Percentiles rank a stretch among this genome's conserved stretches.
phyloP scores from a whole-genome alignment of 305 asterid genomes.

The Fraxinus latifolia region DNA sequence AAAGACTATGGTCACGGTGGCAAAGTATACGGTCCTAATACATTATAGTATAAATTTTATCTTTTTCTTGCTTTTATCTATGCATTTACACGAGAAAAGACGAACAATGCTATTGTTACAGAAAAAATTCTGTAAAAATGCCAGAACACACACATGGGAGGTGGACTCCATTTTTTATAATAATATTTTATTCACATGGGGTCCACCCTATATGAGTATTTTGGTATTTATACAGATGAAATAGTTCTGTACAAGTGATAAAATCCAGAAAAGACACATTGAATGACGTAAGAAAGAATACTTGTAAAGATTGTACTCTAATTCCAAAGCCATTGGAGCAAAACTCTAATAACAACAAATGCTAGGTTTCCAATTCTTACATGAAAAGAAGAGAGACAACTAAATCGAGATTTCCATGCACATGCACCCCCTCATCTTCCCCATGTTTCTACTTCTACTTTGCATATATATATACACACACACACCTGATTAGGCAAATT shows the following conservation, averaged over 20 bases:
- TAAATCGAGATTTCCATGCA: not conserved
- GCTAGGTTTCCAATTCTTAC: not conserved
- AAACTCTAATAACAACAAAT: not conserved
- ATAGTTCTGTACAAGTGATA: too few relatives aligned
- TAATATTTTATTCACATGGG: too few relatives aligned
- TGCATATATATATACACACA: not conserved
- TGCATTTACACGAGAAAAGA: not conserved
- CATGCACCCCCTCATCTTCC: not conserved
- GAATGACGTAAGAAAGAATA: not conserved
- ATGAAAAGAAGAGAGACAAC: conserved; percentile 2
- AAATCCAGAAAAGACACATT: not conserved
- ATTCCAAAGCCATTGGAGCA: conserved; percentile 5
- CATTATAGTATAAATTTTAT: not conserved
- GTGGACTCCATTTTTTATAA: too few relatives aligned
- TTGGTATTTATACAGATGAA: too few relatives aligned
- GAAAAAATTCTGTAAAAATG: too few relatives aligned
- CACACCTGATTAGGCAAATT: not conserved
- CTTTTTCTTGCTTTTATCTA: not conserved
- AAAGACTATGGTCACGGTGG: not conserved
- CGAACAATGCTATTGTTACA: not conserved
- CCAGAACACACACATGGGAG: too few relatives aligned
- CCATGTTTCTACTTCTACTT: not conserved
- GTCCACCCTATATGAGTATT: too few relatives aligned
- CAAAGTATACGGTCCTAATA: not conserved
- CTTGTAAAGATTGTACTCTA: not conserved